Base-by-base conservation (phyloP, 495 filamentous ascomycete species). In the Podospora didyma region DNA sequence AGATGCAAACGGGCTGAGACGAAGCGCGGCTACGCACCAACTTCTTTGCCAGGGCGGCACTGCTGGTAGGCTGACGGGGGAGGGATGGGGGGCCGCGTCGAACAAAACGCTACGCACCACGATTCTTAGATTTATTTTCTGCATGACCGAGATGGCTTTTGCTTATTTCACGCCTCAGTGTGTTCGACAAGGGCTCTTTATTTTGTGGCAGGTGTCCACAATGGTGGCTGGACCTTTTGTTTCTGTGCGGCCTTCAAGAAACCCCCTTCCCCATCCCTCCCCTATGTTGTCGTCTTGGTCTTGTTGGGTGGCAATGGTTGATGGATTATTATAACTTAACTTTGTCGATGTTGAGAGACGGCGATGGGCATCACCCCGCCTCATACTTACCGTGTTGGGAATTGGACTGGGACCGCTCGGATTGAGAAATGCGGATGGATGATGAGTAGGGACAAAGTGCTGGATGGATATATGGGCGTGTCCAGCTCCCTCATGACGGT, bases 91-190 rank as follows among this genome's bases (percentile, higher is more conserved):
- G 59, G 62, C 58, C 55, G 60, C 57, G 53, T 56, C 53, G 53
- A 14, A 62, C 3, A 53, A 61, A 64, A 59, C 21, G 59, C 50
- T 42, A 63, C 14, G 51, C 62, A 53, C 50, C 56, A 55, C 60
- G 59, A 49, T 55, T 71, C 26, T 69, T 76, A 73, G 71, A 72
- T 68, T 72, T 73, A 69, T 69, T 65, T 70, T 73, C 69, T 79
- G 71, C 75, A 77, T 77, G 71, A 74, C 71, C 53, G 66, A 64
- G 61, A 67, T 67, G 68, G 60, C 62, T 70, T 70, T 69, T 72
- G 65, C 62, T 68, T 69, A 58, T 64, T 62, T 65, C 51, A 59
- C 52, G 47, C 56, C 57, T 48, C 55, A 57, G 37, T 48, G 35
- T 69, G 62, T 67, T 65, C 69, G 63, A 63, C 68, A 63, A 68